Base-by-base conservation (phyloP, 208 protist genomes). In the Leishmania lainsoni region DNA sequence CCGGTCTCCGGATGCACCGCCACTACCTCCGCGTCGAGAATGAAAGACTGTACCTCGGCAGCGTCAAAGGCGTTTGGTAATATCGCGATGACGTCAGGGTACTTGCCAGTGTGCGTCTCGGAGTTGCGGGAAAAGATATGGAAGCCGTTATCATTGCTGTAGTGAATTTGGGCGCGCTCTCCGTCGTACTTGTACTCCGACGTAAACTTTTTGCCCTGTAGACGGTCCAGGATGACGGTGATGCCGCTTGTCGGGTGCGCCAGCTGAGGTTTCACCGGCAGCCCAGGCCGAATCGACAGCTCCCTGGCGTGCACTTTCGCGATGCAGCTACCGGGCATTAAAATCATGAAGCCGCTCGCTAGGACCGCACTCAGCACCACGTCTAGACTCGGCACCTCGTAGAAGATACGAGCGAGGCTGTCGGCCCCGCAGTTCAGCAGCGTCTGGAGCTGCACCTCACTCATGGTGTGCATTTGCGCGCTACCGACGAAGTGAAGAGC, bases 111-210 rank as follows among this genome's bases (percentile, higher is more conserved):
- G 83, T 99, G 95, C 73, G 99, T 97, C 86, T 99, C 99, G 0
- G 98, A 94, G 83, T 99, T 99, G 71, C 99, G 94, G 49, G 94
- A 99, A 92, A 99, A 99, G 22, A 99, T 99, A 39, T 93, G 86
- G 83, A 99, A 92, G 20, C 89, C 91, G 9, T 87, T 86, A 56
- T 75, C 88, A n/a, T 88, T 72, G 29, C 86, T 73, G 84, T 97
- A 98, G 84, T 98, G 97, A 80, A 98, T 97, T 89, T 99, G 98
- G 16, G 97, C 98, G 2, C 99, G 86, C 92, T 99, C 98, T 17
- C 99, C 99, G 90, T 99, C 99, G 86, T 99, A 99, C 89, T 99
- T 99, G 89, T 99, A 99, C 89, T 99, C 99, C 74, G 98, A 99
- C 9, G 99, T 99, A 86, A 99, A 99, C 5, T 83, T 69, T 73